Percentiles rank a stretch among this genome's conserved stretches.
Evolutionary conservation across 2,329 filamentous ascomycete genomes (phyloP).

Genomic region (Curvularia eragrostidis): DNA sequence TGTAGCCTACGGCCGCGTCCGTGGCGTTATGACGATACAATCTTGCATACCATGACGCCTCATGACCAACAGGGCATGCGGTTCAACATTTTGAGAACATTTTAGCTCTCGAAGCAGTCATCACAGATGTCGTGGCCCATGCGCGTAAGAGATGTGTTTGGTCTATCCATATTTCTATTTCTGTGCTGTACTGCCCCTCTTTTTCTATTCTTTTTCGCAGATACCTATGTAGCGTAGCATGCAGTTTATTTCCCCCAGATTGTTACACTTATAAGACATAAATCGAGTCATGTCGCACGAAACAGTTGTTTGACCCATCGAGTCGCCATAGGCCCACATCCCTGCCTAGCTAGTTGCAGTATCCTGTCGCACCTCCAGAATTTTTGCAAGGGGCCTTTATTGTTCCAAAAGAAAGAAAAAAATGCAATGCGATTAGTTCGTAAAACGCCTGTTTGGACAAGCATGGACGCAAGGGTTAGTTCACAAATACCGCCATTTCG

Average conservation of each 20-base stretch:
- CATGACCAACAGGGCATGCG: not conserved
- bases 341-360: not conserved
- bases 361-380: not conserved
- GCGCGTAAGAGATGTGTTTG: constrained; percentile 27
- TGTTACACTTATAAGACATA: not conserved
- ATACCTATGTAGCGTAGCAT: constrained; percentile 20
- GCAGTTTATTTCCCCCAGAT: not conserved
- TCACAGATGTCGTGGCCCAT: not conserved
- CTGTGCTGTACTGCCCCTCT: not conserved
- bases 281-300: too few species aligned
- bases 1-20: not conserved
- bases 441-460: not conserved
- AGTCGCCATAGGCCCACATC: not conserved
- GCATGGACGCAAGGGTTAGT: not conserved
- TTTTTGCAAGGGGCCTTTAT: not conserved
- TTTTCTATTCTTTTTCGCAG: constrained; percentile 1
- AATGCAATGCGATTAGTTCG: not conserved
- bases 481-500: not conserved
- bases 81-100: not conserved
- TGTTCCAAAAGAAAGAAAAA: not conserved
- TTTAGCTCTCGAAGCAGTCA: not conserved
- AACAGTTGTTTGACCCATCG: not conserved
- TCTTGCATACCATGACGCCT: not conserved
- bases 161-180: not conserved
- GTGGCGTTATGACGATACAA: not conserved